phyloP scores from a whole-genome alignment of 139 green algal species.

The Pseudopediastrum boryanum region DNA sequence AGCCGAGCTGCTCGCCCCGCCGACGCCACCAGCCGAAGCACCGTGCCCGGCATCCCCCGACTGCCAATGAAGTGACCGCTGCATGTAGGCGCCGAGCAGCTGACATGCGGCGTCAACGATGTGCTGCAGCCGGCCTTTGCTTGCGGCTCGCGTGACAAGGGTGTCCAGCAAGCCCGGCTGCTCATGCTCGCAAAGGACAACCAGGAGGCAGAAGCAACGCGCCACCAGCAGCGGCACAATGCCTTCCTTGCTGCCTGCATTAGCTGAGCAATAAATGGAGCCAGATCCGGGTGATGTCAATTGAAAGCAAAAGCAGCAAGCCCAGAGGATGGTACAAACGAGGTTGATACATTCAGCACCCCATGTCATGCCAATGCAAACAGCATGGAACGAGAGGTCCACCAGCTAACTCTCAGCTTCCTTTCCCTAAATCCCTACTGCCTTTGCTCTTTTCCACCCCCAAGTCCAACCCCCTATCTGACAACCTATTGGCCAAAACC shows the following conservation, averaged over 20 bases:
- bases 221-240: constrained; percentile 29
- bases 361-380: not conserved
- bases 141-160: not conserved
- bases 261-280: not conserved
- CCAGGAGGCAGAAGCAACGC: constrained; percentile 23
- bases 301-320: not conserved
- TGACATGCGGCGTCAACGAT: constrained; percentile 8
- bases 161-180: constrained; percentile 7
- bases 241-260: constrained; percentile 18
- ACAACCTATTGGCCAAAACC: not conserved
- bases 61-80: not conserved
- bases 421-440: too few species aligned
- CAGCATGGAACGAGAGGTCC: too few species aligned
- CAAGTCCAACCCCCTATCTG: too few species aligned
- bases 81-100: not conserved
- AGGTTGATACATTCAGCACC: not conserved
- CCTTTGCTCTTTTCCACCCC: not conserved
- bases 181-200: constrained; percentile 18
- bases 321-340: not conserved
- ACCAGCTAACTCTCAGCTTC: too few species aligned
- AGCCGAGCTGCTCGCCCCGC: not conserved
- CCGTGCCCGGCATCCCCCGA: too few species aligned
- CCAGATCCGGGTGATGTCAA: not conserved
- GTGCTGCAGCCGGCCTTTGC: constrained; percentile 11
- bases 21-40: too few species aligned